Percentiles rank a stretch among this genome's conserved stretches.
These are phyloP conservation scores for Thraustotheca clavata DNA, from an alignment of 352 stramenopile species.

Conservation along the genomic window DNA sequence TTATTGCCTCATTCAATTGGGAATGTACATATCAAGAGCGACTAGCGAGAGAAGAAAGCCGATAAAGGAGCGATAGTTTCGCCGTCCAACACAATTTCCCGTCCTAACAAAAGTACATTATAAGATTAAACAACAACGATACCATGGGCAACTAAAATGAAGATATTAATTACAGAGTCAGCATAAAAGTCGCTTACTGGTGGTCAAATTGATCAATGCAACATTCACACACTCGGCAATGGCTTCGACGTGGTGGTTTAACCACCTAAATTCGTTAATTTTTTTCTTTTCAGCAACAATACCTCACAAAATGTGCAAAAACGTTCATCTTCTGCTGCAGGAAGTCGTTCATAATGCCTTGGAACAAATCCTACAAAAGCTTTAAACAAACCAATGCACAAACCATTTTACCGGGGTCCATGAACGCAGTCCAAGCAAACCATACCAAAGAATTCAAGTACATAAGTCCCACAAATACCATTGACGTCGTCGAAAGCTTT, in stretches of 20 bases:
- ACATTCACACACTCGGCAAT: slow-evolving; percentile 14
- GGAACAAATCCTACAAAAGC: slow-evolving; percentile 3
- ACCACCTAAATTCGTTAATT: neutral
- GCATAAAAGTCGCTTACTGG: neutral
- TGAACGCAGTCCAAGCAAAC: slow-evolving; percentile 18
- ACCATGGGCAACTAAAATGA: slow-evolving; percentile 9
- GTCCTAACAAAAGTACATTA: neutral
- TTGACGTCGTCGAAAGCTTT: neutral
- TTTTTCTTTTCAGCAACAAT: too few species aligned
- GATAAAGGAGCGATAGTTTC: slow-evolving; percentile 16
- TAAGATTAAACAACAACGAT: neutral
- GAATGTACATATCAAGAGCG: neutral
- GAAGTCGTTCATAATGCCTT: slow-evolving; percentile 14
- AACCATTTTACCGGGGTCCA: slow-evolving; percentile 2
- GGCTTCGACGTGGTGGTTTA: slow-evolving; percentile 14
- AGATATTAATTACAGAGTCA: neutral
- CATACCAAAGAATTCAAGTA: slow-evolving; percentile 16
- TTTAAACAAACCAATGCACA: neutral
- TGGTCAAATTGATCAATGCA: slow-evolving; percentile 18
- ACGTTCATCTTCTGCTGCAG: neutral
- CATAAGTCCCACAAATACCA: neutral
- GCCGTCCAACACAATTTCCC: slow-evolving; percentile 17
- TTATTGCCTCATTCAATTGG: neutral
- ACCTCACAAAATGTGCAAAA: slow-evolving; percentile 15
- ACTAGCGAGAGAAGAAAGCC: neutral